Conservation (phyloP, 345 rosid species). For the Euphorbia peplus region DNA sequence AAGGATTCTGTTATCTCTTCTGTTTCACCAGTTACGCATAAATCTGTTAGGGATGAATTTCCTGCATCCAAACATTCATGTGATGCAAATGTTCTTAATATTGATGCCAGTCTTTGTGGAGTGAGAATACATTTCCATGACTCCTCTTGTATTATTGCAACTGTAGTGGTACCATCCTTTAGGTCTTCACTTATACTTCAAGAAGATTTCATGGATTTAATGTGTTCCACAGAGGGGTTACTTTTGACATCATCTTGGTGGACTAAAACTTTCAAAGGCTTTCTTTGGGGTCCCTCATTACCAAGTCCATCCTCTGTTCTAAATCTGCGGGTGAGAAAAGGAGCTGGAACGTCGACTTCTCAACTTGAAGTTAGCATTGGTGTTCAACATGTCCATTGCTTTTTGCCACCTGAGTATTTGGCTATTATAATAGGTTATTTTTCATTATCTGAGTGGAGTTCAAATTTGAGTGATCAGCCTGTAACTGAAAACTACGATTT, state of each 20-base stretch:
- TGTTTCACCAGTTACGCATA: constrained; percentile 21
- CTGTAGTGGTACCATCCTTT: constrained; percentile 48
- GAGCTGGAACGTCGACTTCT: constrained; percentile 40
- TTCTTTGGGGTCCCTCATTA: constrained; percentile 66
- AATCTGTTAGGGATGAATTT: constrained; percentile 25
- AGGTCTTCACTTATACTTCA: constrained; percentile 41
- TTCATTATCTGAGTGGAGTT: constrained; percentile 75
- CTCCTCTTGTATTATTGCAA: constrained; percentile 67
- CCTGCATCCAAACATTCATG: constrained; percentile 26
- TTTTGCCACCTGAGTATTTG: constrained; percentile 65
- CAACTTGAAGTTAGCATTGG: constrained; percentile 77
- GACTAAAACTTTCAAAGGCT: constrained; percentile 45
- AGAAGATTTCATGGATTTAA: constrained; percentile 53
- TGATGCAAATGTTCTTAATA: constrained; percentile 27
- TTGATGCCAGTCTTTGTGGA: constrained; percentile 50
- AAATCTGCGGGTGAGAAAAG: constrained; percentile 63
- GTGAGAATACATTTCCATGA: constrained; percentile 78
- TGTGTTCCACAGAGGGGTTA: constrained; percentile 64
- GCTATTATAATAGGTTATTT: constrained; percentile 81
- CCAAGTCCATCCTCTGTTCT: constrained; percentile 54
- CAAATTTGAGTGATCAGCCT: constrained; percentile 37
- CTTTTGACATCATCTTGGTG: constrained; percentile 64
- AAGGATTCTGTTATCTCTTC: constrained; percentile 23
- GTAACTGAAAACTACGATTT: constrained; percentile 23
- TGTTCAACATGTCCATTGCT: constrained; percentile 77